Evolutionary conservation across 345 rosid species (phyloP).

Genomic region (Dipteronia sinensis): DNA sequence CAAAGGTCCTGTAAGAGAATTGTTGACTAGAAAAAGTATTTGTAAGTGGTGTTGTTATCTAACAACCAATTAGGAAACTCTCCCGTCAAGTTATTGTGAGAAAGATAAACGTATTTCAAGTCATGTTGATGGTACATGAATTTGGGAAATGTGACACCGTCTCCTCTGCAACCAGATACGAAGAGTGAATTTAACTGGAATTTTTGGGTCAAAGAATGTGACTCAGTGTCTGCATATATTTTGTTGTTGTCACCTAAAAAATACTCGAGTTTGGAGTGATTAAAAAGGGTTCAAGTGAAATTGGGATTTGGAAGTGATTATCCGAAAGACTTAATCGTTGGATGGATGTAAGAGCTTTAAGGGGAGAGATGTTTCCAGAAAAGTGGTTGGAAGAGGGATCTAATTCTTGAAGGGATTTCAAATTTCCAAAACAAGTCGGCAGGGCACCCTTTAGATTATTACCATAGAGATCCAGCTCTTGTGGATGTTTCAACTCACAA

Average conservation of each 20-base stretch:
- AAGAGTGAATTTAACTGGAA: background rate
- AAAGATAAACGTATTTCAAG: background rate
- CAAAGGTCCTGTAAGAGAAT: background rate
- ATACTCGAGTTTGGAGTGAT: slow-evolving; percentile 8
- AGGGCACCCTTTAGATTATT: no score
- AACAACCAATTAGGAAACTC: no score
- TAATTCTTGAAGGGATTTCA: no score
- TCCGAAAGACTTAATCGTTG: background rate
- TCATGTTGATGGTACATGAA: no score
- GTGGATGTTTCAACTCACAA: no score
- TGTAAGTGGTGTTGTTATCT: background rate
- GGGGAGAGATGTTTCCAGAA: background rate
- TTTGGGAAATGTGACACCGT: background rate
- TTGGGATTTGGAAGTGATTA: slow-evolving; percentile 20
- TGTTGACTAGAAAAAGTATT: background rate
- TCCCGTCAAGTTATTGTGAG: background rate
- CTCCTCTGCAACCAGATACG: background rate
- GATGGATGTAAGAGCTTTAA: slow-evolving; percentile 9
- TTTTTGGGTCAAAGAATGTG: background rate
- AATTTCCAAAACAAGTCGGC: no score
- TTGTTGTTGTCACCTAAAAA: background rate
- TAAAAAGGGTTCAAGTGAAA: slow-evolving; percentile 13
- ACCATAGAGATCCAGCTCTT: no score
- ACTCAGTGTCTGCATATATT: background rate
- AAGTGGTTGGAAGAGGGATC: no score